These are phyloP conservation scores for Ganoderma sinense DNA, from an alignment of 1,284 basidiomycete species.

Conservation along the genomic window DNA sequence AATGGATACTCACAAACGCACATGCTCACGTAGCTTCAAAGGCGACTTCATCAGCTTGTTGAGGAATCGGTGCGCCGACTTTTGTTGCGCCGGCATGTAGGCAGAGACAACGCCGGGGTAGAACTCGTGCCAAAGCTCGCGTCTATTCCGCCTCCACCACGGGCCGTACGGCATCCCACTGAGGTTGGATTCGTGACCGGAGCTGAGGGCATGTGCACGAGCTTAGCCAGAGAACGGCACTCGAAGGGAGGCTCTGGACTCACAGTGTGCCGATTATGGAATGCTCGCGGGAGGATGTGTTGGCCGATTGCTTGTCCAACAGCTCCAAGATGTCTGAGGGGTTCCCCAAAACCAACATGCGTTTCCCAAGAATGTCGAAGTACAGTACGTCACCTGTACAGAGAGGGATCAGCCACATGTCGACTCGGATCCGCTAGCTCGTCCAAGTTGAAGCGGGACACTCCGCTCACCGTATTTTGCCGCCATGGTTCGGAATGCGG, in stretches of 20 bases:
- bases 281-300: neutral
- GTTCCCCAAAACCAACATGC: neutral
- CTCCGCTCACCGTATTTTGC: neutral
- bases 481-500: neutral
- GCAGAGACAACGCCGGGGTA: neutral
- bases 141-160: conserved; percentile 16
- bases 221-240: neutral
- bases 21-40: neutral
- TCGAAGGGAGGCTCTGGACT: neutral
- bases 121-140: conserved; percentile 21
- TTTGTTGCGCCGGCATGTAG: conserved; percentile 12
- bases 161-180: conserved; percentile 12
- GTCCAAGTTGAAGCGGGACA: neutral
- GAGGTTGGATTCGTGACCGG: conserved; percentile 19
- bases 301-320: neutral
- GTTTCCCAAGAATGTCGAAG: neutral
- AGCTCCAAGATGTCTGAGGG: neutral
- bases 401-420: neutral
- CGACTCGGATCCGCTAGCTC: neutral
- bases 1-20: conserved; percentile 4
- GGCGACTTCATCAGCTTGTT: neutral
- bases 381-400: neutral
- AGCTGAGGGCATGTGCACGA: neutral
- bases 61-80: conserved; percentile 1
- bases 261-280: neutral